Evolutionary conservation across 164 flowering plant species (phyloP).

Genomic region (Chimonanthus praecox): DNA sequence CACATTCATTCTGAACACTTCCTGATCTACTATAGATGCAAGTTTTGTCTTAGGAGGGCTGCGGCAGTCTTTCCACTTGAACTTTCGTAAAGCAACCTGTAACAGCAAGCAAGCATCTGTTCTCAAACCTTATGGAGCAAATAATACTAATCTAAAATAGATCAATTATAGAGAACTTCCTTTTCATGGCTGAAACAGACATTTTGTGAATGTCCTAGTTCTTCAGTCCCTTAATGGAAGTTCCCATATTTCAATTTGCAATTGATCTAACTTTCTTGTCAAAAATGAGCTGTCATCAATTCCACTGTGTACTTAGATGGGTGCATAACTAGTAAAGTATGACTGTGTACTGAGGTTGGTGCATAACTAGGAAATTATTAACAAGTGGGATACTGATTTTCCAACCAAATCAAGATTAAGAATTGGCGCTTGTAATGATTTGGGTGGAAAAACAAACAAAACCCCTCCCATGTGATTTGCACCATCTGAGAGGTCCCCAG

Average conservation of each 20-base stretch:
- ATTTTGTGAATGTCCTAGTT: background rate
- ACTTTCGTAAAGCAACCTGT: constrained; percentile 65
- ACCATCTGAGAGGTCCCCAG: too few relatives aligned
- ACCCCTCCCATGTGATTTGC: background rate
- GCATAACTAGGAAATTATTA: background rate
- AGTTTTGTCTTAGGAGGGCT: constrained; percentile 51
- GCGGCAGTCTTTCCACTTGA: constrained; percentile 80
- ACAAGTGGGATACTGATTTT: background rate
- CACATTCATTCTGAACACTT: constrained; percentile 57
- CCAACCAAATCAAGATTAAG: background rate
- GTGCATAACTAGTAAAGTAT: background rate
- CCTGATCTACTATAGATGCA: constrained; percentile 74
- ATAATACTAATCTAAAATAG: background rate
- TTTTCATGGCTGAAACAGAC: background rate
- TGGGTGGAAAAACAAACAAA: background rate
- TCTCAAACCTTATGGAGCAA: background rate
- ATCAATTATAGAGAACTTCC: background rate
- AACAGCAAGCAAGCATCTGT: background rate
- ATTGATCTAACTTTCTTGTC: too few relatives aligned
- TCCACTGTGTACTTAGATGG: background rate
- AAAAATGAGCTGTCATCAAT: background rate
- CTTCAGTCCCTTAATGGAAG: background rate
- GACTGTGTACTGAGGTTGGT: background rate
- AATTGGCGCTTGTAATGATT: background rate
- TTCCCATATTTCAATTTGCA: background rate